Conservation (phyloP, 2,329 filamentous ascomycete genomes). For the Calonectria pseudoreteaudii region DNA sequence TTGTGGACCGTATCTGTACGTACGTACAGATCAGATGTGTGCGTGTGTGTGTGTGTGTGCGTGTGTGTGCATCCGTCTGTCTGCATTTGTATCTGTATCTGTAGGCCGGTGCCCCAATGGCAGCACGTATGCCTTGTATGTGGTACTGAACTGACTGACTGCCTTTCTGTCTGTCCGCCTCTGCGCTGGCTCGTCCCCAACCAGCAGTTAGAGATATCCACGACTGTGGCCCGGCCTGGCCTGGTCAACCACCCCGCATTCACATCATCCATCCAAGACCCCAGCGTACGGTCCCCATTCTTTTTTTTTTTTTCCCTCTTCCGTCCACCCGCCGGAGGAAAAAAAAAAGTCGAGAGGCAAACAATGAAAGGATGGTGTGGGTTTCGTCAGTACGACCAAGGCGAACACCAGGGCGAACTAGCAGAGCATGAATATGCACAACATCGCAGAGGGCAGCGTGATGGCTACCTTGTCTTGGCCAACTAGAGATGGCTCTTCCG, state of each 20-base stretch:
- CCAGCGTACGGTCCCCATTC: conserved; percentile 8
- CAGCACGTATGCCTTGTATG: background rate
- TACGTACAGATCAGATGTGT: background rate
- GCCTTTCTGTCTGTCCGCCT: background rate
- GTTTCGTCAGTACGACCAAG: conserved; percentile 10
- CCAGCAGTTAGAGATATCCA: conserved; percentile 4
- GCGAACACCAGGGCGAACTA: conserved; percentile 18
- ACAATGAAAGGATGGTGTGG: background rate
- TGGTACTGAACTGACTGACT: background rate
- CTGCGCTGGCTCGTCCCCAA: conserved; percentile 17
- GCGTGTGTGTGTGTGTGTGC: background rate
- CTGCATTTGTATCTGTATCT: conserved; percentile 1
- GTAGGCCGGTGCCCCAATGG: background rate
- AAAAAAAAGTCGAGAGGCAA: background rate
- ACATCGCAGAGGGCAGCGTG: conserved; percentile 7
- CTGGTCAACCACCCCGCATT: conserved; percentile 15
- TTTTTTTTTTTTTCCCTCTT: background rate
- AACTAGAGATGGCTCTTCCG: background rate
- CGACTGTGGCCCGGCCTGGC: background rate
- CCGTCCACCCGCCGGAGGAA: background rate
- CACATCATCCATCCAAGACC: conserved; percentile 2
- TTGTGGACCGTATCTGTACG: conserved; percentile 5
- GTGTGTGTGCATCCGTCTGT: background rate
- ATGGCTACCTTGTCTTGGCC: background rate
- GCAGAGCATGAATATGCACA: conserved; percentile 17